phyloP scores from a whole-genome alignment of 129 eudicot species.

The Escallonia herrerae region DNA sequence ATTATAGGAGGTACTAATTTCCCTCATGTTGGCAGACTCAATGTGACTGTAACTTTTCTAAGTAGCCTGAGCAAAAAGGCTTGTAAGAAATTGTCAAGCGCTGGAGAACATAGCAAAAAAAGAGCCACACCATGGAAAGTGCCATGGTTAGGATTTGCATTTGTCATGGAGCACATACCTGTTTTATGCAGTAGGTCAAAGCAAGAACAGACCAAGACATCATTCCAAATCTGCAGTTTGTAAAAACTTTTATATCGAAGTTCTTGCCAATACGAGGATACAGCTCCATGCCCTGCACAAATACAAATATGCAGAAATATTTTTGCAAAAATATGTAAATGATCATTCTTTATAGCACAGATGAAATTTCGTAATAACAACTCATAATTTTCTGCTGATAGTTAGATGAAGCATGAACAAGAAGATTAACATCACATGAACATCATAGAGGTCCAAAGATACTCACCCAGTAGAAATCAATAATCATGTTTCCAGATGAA shows the following conservation, averaged over 20 bases:
- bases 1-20: too few species aligned
- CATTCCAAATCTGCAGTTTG: constrained; percentile 98
- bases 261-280: constrained; percentile 95
- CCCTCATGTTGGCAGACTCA: too few species aligned
- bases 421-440: background rate
- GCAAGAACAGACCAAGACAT: constrained; percentile 99
- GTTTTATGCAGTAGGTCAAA: constrained; percentile 95
- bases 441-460: constrained; percentile 3
- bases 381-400: background rate
- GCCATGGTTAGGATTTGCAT: too few species aligned
- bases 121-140: too few species aligned
- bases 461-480: constrained; percentile 98
- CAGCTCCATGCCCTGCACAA: constrained; percentile 86
- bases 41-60: too few species aligned
- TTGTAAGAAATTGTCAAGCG: too few species aligned
- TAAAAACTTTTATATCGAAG: constrained; percentile 89
- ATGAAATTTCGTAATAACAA: too few species aligned
- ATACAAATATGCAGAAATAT: constrained; percentile 3
- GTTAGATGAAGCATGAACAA: background rate
- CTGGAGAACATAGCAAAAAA: too few species aligned
- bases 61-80: too few species aligned
- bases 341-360: too few species aligned
- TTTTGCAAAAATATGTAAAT: too few species aligned
- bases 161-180: constrained; percentile 35
- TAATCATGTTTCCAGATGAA: constrained; percentile 81